Evolutionary conservation across 495 filamentous ascomycete genomes (phyloP), one percentile per base, ranked within the genome.

Genomic region (Neurospora cerealis): DNA sequence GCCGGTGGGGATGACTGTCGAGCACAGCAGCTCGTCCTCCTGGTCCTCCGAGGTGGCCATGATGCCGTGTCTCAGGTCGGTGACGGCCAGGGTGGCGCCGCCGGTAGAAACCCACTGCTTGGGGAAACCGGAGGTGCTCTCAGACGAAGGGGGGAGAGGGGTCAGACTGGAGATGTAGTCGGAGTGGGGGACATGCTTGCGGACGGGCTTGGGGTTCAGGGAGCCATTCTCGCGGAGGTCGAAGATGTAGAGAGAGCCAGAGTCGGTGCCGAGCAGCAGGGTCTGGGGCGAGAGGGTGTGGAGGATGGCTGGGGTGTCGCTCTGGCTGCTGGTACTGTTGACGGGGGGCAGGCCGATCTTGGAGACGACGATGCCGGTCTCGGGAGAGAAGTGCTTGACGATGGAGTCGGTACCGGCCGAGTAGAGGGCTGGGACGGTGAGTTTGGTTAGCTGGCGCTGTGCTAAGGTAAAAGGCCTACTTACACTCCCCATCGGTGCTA

Each of bases 51-150:
- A 96, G 70, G 89, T 89, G 24, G 94, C 90, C 13, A 98, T 81
- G 1, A 97, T 92, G 6, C 93, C 93, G 40, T 90, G 85, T 32
- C 96, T 89, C 8, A 97, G 84, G 83, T 99, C 96, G 2, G 93
- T 95, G 42, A 97, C 89, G 10, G 93, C 93, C 19, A 98, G 83
- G 2, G 94, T 97, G 1, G 92, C 94, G 34, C 93, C 94, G 54
- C 96, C 96, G 0, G 95, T 97, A 7, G 91, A 93, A 32, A 97
- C 87, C 90, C 93, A 98, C 81, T 98, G 95, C 78, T 97, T 96
- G 80, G 90, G 90, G 81, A 91, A 94, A 3, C 94, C 94, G 3
- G 90, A 93, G 1, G 92, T 96, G 78, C 91, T 93, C 15, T 91
- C 88, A 2, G 88, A 83, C 5, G 91, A 91, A 0, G 95, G 85